A percentile compares a stretch with the other conserved stretches of the same genome.
Evolutionary conservation across 2,329 filamentous ascomycete genomes (phyloP).

Genomic region (Apiospora phragmitis): DNA sequence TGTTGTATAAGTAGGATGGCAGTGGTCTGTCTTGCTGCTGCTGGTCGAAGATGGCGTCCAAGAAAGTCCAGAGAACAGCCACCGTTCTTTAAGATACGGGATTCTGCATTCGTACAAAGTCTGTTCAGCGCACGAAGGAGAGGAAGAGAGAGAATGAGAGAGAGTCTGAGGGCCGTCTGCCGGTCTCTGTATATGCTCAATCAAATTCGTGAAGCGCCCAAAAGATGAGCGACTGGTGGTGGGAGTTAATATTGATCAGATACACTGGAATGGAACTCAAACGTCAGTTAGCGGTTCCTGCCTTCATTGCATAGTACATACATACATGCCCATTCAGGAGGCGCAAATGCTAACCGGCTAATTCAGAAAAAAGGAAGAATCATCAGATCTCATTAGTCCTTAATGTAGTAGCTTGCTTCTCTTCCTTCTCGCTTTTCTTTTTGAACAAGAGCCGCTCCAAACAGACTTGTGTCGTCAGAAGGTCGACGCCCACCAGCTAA

Average conservation of each 20-base stretch:
- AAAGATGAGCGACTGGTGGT: conserved; percentile 1
- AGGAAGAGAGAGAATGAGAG: neutral
- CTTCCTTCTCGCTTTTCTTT: neutral
- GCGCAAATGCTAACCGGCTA: conserved; percentile 1
- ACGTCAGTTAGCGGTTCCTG: neutral
- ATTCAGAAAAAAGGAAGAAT: conserved; percentile 8
- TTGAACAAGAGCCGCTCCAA: neutral
- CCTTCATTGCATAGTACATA: neutral
- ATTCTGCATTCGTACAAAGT: neutral
- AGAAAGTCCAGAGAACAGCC: neutral
- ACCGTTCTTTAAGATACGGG: neutral
- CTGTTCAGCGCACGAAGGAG: neutral
- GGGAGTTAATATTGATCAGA: conserved; percentile 7
- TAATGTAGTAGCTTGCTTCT: neutral
- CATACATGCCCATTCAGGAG: neutral
- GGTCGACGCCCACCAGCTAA: neutral
- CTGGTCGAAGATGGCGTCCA: neutral
- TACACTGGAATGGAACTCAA: conserved; percentile 2
- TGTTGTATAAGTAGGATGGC: neutral
- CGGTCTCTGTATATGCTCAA: neutral
- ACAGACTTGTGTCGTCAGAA: neutral
- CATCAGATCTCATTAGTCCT: neutral
- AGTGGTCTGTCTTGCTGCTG: neutral
- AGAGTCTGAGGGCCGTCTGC: neutral
- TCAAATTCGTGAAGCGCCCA: neutral